Percentiles rank a stretch among this genome's conserved stretches.
Conservation (phyloP, 345 rosid species). For the Microcos paniculata region DNA sequence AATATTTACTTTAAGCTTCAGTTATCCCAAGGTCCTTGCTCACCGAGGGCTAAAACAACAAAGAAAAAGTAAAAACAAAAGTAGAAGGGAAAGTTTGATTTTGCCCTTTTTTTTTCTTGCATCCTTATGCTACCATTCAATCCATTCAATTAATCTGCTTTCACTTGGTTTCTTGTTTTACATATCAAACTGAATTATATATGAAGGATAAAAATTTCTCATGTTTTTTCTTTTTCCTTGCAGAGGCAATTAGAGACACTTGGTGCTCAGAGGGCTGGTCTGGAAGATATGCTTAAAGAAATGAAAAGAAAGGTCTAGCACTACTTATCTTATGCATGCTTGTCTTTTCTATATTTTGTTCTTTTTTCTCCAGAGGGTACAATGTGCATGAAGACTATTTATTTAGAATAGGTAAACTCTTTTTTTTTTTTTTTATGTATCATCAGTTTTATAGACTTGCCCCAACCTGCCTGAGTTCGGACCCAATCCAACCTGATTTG, state of each 20-base stretch:
- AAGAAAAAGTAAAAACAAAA: background rate
- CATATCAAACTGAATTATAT: background rate
- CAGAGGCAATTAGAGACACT: constrained; percentile 97
- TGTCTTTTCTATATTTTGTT: background rate
- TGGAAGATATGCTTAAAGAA: constrained; percentile 98
- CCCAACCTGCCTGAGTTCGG: no score
- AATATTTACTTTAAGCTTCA: background rate
- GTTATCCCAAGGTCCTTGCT: background rate
- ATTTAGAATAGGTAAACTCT: background rate
- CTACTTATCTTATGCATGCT: background rate
- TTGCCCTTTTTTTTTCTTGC: background rate
- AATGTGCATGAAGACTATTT: background rate
- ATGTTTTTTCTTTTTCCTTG: constrained; percentile 23
- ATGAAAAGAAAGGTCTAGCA: constrained; percentile 87
- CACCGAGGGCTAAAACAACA: background rate
- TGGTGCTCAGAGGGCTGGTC: constrained; percentile 97
- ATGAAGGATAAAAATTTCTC: background rate
- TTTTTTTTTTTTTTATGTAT: background rate
- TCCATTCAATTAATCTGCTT: background rate
- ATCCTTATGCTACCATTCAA: background rate
- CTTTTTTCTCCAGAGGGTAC: background rate
- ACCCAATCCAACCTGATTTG: no score
- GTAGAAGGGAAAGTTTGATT: background rate
- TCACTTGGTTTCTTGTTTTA: background rate
- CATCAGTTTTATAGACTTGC: background rate